Percentiles rank a stretch among this genome's conserved stretches.
phyloP scores from a whole-genome alignment of 306 rosid species.

The Vigna radiata region DNA sequence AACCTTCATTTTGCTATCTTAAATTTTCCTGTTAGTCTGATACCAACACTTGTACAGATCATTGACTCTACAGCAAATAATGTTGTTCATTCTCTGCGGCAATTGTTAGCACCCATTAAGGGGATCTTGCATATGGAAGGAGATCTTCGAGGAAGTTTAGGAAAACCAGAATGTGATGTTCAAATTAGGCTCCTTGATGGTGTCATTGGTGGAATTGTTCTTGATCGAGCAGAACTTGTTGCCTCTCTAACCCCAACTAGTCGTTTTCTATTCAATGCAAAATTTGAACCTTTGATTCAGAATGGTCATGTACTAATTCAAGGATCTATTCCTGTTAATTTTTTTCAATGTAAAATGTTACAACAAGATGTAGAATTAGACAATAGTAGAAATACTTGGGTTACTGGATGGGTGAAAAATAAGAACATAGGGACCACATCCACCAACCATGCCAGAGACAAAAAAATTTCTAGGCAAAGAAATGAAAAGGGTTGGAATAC shows the following conservation, averaged over 20 bases:
- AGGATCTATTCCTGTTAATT: conserved; percentile 88
- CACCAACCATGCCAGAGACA: conserved; percentile 56
- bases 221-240: conserved; percentile 90
- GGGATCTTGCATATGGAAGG: conserved; percentile 99
- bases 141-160: conserved; percentile 91
- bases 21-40: conserved; percentile 86
- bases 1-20: conserved; percentile 94
- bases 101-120: conserved; percentile 74
- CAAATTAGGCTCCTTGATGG: conserved; percentile 98
- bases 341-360: conserved; percentile 59
- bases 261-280: conserved; percentile 91
- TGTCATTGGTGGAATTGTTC: conserved; percentile 86
- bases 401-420: conserved; percentile 77
- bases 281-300: conserved; percentile 84
- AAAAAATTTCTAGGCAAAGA: conserved; percentile 68
- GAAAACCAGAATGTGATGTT: conserved; percentile 94
- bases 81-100: conserved; percentile 71
- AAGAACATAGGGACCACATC: conserved; percentile 56
- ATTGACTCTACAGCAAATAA: conserved; percentile 81
- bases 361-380: conserved; percentile 66
- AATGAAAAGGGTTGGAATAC: conserved; percentile 80
- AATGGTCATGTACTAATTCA: conserved; percentile 88
- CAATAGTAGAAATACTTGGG: conserved; percentile 57
- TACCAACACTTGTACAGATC: conserved; percentile 84
- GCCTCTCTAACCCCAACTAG: conserved; percentile 86